Evolutionary conservation across 306 rosid genomes (phyloP).

Genomic region (Dryas octopetala): DNA sequence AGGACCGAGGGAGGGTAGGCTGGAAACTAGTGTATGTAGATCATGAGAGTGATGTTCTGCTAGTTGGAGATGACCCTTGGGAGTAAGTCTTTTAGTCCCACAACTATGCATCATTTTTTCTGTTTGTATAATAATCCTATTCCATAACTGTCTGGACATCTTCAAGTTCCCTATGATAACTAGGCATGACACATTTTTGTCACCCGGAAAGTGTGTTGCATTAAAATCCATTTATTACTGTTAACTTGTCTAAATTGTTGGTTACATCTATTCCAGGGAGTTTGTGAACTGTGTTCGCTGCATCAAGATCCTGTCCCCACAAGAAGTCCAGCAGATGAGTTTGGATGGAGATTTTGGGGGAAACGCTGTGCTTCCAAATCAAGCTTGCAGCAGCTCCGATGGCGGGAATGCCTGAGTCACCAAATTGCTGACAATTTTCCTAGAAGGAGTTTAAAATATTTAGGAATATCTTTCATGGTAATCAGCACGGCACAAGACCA

Average conservation of each 20-base stretch:
- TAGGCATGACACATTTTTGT: background rate
- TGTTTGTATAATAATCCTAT: background rate
- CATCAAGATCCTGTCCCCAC: conserved; percentile 92
- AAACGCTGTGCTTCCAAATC: conserved; percentile 67
- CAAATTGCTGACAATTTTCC: conserved; percentile 37
- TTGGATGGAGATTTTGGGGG: conserved; percentile 82
- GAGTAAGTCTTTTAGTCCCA: conserved; percentile 55
- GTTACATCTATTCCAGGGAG: conserved; percentile 52
- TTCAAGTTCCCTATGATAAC: background rate
- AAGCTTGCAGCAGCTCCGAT: conserved; percentile 95
- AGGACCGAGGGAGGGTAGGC: conserved; percentile 80
- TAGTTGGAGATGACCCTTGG: conserved; percentile 99
- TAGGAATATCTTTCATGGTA: conserved; percentile 15
- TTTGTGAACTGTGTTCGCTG: conserved; percentile 89
- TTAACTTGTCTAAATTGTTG: background rate
- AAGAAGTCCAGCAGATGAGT: conserved; percentile 96
- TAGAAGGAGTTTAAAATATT: conserved; percentile 26
- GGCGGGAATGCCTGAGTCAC: conserved; percentile 64
- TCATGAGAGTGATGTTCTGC: conserved; percentile 86
- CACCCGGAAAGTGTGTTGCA: background rate
- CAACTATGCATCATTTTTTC: background rate
- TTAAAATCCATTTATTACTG: background rate
- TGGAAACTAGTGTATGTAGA: conserved; percentile 97
- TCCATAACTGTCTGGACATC: background rate
- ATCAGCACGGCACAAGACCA: conserved; percentile 25